Conservation (phyloP, 1,284 basidiomycete species). For the Moniliella sp. region DNA sequence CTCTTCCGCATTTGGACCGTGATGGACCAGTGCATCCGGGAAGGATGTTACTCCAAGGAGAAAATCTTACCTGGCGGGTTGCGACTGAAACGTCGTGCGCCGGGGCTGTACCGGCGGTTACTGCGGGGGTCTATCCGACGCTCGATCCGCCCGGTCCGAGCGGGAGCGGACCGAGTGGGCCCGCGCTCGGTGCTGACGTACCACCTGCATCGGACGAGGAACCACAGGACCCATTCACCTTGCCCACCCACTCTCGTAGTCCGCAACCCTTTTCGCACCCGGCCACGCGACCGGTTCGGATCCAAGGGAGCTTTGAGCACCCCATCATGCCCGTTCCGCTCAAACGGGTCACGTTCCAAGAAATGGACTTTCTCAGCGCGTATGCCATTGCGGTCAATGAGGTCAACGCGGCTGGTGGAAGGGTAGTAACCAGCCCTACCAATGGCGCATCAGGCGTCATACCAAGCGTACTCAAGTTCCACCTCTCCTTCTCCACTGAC, state of each 20-base stretch:
- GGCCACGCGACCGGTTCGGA: slow-evolving; percentile 20
- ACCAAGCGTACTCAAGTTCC: slow-evolving; percentile 62
- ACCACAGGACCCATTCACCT: too few relatives aligned
- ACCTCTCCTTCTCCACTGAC: slow-evolving; percentile 69
- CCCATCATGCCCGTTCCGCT: slow-evolving; percentile 51
- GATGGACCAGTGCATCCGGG: slow-evolving; percentile 80
- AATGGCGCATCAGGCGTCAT: slow-evolving; percentile 59
- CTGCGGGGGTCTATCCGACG: slow-evolving; percentile 49
- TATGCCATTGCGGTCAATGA: slow-evolving; percentile 37
- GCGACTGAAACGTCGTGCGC: slow-evolving; percentile 16
- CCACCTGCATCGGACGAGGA: too few relatives aligned
- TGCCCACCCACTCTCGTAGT: background rate
- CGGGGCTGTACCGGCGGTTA: slow-evolving; percentile 45
- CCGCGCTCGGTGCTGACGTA: too few relatives aligned
- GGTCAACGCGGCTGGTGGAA: slow-evolving; percentile 71
- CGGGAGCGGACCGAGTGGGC: too few relatives aligned
- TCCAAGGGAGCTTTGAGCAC: slow-evolving; percentile 61
- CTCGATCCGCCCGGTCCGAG: slow-evolving; percentile 2
- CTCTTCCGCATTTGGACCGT: slow-evolving; percentile 51
- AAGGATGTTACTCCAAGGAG: slow-evolving; percentile 59
- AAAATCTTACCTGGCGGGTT: slow-evolving; percentile 62
- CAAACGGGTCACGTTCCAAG: slow-evolving; percentile 61
- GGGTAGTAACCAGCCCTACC: slow-evolving; percentile 82
- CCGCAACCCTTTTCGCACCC: slow-evolving; percentile 1
- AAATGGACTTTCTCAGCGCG: slow-evolving; percentile 62